Conservation (phyloP, 2,329 filamentous ascomycete genomes). For the Hortaea werneckii region DNA sequence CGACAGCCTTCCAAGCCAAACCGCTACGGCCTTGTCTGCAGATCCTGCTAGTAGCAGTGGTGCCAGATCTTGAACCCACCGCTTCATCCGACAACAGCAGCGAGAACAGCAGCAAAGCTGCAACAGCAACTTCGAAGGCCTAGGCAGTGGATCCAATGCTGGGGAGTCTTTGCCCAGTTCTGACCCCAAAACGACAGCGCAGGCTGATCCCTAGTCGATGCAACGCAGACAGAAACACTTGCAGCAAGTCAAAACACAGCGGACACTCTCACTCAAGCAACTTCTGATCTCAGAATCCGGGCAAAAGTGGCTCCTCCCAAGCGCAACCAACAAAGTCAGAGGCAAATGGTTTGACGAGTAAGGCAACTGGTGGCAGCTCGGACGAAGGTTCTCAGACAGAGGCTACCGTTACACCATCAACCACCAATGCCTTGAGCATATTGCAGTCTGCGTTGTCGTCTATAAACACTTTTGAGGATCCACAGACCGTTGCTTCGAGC, state of each 20-base stretch:
- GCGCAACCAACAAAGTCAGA: too few species aligned
- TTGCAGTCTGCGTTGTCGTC: background rate
- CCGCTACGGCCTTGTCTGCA: background rate
- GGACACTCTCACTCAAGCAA: too few species aligned
- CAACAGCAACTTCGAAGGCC: background rate
- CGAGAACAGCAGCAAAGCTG: background rate
- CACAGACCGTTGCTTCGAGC: background rate
- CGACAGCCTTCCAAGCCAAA: background rate
- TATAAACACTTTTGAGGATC: background rate
- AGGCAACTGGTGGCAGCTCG: too few species aligned
- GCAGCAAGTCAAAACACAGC: too few species aligned
- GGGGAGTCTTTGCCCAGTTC: background rate
- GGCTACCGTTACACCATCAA: background rate
- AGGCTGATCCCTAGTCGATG: too few species aligned
- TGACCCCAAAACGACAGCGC: too few species aligned
- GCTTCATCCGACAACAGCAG: background rate
- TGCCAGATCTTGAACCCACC: too few species aligned
- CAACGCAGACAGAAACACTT: too few species aligned
- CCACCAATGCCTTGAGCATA: background rate
- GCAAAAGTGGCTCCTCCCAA: too few species aligned
- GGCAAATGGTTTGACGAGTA: too few species aligned
- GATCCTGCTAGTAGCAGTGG: background rate
- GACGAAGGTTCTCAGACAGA: too few species aligned
- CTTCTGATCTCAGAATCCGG: too few species aligned
- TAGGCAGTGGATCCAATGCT: background rate